Conservation (phyloP, 768 basidiomycete genomes). For the Galerina marginata region DNA sequence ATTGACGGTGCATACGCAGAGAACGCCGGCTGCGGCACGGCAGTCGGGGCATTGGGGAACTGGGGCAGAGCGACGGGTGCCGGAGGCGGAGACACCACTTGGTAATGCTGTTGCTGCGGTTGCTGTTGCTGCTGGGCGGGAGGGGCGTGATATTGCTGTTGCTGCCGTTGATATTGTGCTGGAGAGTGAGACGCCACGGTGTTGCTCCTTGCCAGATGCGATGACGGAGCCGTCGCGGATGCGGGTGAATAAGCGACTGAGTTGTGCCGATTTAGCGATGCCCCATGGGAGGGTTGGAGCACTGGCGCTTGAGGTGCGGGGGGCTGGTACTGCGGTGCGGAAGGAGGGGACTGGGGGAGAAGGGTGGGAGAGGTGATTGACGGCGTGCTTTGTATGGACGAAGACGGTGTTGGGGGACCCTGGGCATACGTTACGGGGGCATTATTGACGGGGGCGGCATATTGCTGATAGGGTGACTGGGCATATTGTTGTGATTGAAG, state of each 20-base stretch:
- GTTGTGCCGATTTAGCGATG: constrained; percentile 37
- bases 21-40: constrained; percentile 54
- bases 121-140: constrained; percentile 19
- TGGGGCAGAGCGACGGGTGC: constrained; percentile 50
- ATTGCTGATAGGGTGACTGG: constrained; percentile 30
- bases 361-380: constrained; percentile 30
- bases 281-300: constrained; percentile 12
- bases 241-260: constrained; percentile 38
- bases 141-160: constrained; percentile 9
- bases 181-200: constrained; percentile 33
- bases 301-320: constrained; percentile 30
- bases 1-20: constrained; percentile 55
- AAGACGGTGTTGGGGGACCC: constrained; percentile 9
- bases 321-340: constrained; percentile 27
- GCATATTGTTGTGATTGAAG: constrained; percentile 15
- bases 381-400: constrained; percentile 12
- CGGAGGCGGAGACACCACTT: constrained; percentile 31
- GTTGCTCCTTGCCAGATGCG: constrained; percentile 37
- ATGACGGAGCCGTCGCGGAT: constrained; percentile 27
- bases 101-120: constrained; percentile 31
- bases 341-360: constrained; percentile 26
- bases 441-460: constrained; percentile 9
- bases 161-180: constrained; percentile 27
- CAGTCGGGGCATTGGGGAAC: constrained; percentile 71
- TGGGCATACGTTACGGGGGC: background rate